Evolutionary conservation across 768 basidiomycete species (phyloP), one percentile per base, ranked within the genome.

Genomic region (Hysterangium stoloniferum): DNA sequence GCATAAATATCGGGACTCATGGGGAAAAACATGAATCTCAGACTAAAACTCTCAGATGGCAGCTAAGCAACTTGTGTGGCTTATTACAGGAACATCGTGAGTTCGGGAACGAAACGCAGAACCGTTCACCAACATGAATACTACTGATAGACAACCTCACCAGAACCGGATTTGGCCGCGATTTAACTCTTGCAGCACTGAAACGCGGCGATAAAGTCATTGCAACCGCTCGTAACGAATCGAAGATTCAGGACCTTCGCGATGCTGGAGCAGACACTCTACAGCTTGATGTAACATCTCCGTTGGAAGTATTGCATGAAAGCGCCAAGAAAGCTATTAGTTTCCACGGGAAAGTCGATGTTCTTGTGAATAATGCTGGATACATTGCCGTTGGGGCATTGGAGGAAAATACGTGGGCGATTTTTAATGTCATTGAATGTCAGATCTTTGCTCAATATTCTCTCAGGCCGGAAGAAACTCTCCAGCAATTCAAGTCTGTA

Each of bases 331-430:
- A 47, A 24, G 52, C 45, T 27, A 22, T 47, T 29, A 22, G 28
- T 4, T 24, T 47, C 24, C 59, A 76, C 53, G 72, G 72, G 0
- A 60, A 63, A 28, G 54, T 76, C 22, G 73, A 77, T 49, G 73
- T 74, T 0, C 51, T 76, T 0, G 70, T 77, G 13, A 75, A 75
- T 49, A 74, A 73, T 53, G 73, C 74, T 8, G 79, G 78, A 11
- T 65, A 64, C 48, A 43, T 61, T 4, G 53, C 48, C 24, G 50
- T 56, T 24, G 62, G 65, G 36, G 58, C 63, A 1, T 47, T 67
- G 25, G 65, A 68, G 48, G 66, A 64, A 40, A 53, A 45, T 12
- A 59, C 56, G 63, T 64, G 35, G 22, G 56, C 28, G 25, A 17
- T 48, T 45, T 4, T 12, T 38, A 17, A 28, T 2, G 20, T 25